Base-by-base conservation (phyloP, 2,329 filamentous ascomycete species). In the Colletotrichum agaves region DNA sequence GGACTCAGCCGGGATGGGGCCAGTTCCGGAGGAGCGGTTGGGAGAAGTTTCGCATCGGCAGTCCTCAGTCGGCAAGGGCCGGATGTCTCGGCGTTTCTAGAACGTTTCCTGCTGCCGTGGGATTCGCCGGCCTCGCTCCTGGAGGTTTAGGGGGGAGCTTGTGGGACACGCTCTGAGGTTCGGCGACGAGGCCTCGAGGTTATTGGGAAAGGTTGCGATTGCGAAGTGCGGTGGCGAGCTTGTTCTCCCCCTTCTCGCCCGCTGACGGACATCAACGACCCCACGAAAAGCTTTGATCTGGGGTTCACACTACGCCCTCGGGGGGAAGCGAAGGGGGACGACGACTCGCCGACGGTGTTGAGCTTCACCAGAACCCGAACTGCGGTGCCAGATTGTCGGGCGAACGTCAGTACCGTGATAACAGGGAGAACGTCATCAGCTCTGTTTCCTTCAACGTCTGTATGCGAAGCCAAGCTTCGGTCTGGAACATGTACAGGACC, bases 31-130 rank as follows among this genome's bases (percentile, higher is more conserved):
- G 53, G 41, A 68, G 47, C 65, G 15, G 47, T 12, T 68, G 65
- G 65, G 46, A 47, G 65, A 65, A 47, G 7, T 33, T 17, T 49
- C 65, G 65, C 65, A 68, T 68, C 61, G 65, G 47, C 33, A 19
- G 6, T 44, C 39, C 61, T n/a, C 35, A 55, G 23, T 64, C 11
- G 61, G 46, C 12, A 23, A 39, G 21, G 21, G 35, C 7, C 31
- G 17, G 37, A 55, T 11, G 52, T 6, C 21, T 10, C 23, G 33
- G n/a, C 3, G 21, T 41, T 68, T 68, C 53, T 44, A 44, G 53
- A 68, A 68, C 21, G 33, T 31, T 58, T 64, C 63, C 63, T 19
- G n/a, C 13, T 46, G n/a, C n/a, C n/a, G 19, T 11, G 39, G 46
- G 35, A 3, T 52, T 53, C 46, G n/a, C 19, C 41, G 43, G 43